Evolutionary conservation across 1,139 yeast genomes (phyloP).

Genomic region (Kodamaea suecica): DNA sequence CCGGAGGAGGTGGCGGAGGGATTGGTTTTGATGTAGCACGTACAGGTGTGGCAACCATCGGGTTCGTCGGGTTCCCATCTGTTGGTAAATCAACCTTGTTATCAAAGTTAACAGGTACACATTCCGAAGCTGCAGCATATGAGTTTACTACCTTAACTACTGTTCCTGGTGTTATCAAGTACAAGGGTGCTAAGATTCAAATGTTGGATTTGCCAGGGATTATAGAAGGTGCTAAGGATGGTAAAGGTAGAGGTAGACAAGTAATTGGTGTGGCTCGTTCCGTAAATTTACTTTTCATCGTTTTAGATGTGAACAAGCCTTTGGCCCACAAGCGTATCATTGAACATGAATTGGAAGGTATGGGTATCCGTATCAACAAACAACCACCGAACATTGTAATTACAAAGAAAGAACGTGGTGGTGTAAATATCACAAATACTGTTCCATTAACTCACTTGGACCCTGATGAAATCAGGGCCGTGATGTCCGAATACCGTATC

Average conservation of each 20-base stretch:
- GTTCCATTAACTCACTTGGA: conserved; percentile 90
- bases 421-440: conserved; percentile 88
- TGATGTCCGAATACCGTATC: conserved; percentile 90
- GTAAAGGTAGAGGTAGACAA: conserved; percentile 98
- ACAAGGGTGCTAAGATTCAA: conserved; percentile 96
- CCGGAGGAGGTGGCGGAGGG: conserved; percentile 85
- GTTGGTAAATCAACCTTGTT: conserved; percentile 94
- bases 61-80: conserved; percentile 97
- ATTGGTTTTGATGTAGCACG: conserved; percentile 96
- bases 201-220: conserved; percentile 98
- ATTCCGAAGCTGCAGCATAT: conserved; percentile 94
- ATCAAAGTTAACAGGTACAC: conserved; percentile 88
- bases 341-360: conserved; percentile 93
- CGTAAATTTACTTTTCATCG: conserved; percentile 87
- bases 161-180: conserved; percentile 93
- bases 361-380: conserved; percentile 91
- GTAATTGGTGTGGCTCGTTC: conserved; percentile 98
- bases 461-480: conserved; percentile 91
- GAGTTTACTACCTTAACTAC: conserved; percentile 97
- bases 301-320: conserved; percentile 94
- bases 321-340: conserved; percentile 89
- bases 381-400: conserved; percentile 89
- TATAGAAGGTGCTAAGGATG: conserved; percentile 98
- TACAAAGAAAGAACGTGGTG: conserved; percentile 93
- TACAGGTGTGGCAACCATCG: conserved; percentile 96